A percentile compares a stretch with the other conserved stretches of the same genome.
Conservation (phyloP, 192 early-diverging fungal genomes). For the Pilobolus umbonatus region DNA sequence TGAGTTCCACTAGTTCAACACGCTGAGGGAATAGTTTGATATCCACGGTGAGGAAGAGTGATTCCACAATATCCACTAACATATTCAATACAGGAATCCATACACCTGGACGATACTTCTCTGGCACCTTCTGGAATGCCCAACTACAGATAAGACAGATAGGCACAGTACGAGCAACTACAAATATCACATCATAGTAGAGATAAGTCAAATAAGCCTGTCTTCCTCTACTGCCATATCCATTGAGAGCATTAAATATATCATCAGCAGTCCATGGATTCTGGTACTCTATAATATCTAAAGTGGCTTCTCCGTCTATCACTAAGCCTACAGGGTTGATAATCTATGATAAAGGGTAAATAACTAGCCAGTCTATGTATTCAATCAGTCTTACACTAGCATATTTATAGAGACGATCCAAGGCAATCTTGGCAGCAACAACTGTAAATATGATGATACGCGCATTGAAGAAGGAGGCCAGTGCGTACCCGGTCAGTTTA, state of each 20-base stretch:
- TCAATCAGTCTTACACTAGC: slow-evolving; percentile 9
- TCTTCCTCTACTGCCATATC: slow-evolving; percentile 21
- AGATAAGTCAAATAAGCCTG: slow-evolving; percentile 14
- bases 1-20: not conserved
- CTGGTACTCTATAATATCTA: slow-evolving; percentile 32
- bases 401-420: slow-evolving; percentile 18
- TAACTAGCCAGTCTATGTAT: not conserved
- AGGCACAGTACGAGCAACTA: slow-evolving; percentile 20
- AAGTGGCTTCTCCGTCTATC: slow-evolving; percentile 14
- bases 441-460: slow-evolving; percentile 14
- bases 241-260: slow-evolving; percentile 10
- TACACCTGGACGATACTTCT: slow-evolving; percentile 13
- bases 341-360: slow-evolving; percentile 7
- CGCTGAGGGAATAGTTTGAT: slow-evolving; percentile 17
- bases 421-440: slow-evolving; percentile 9
- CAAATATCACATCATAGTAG: slow-evolving; percentile 22
- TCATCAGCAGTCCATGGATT: slow-evolving; percentile 13
- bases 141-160: slow-evolving; percentile 17
- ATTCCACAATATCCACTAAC: slow-evolving; percentile 20
- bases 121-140: slow-evolving; percentile 14
- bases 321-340: slow-evolving; percentile 21
- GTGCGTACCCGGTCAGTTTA: not conserved
- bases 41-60: slow-evolving; percentile 5
- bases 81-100: slow-evolving; percentile 16
- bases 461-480: not conserved